Base-by-base conservation (phyloP, 129 eudicot genomes). In the Saposhnikovia divaricata region DNA sequence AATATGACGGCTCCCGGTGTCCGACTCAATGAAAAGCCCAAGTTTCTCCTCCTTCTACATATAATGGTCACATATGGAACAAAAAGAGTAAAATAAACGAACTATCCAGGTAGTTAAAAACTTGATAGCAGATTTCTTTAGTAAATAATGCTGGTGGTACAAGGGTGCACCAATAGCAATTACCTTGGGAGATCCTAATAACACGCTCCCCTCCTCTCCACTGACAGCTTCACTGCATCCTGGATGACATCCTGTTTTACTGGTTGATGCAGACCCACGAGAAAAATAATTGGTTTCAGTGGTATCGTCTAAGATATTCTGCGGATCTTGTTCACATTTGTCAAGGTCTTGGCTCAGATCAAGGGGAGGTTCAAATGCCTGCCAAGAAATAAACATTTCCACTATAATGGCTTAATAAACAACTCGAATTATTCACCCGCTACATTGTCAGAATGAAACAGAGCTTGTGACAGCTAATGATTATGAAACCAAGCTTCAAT, bases 41-140 rank as follows among this genome's bases (percentile, higher is more conserved):
- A 19, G 31, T 76, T 85, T 81, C 83, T 82, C 87, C 83, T 84
- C 89, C 87, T 88, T 89, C 75, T 34, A 88, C 79, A 85, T 83
- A 85, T 77, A 53, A 53, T 81, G 74, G 82, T 81, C 85, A 83
- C 72, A 38, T 70, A 75, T 81, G 21, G 57, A 85, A 78, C 57
- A 75, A 85, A 78, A 55, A 8, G 59, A 74, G 25, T 39, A 83
- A 68, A 85, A 80, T 46, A 71, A 89, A 76, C 66, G 65, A 82
- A 76, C 74, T 28, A 68, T 73, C 66, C 78, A 82, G 57, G 19
- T 10, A 80, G 25, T 81, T 53, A 37, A 23, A 23, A 59, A 43
- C 19, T 31, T 34, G 6, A 78, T 5, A 53, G 25, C 50, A 61
- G 19, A 63, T 55, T 80, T 45, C 65, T 53, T 50, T 31, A 19